Conservation (phyloP, 1,284 basidiomycete genomes). For the Lentinus polychrous region DNA sequence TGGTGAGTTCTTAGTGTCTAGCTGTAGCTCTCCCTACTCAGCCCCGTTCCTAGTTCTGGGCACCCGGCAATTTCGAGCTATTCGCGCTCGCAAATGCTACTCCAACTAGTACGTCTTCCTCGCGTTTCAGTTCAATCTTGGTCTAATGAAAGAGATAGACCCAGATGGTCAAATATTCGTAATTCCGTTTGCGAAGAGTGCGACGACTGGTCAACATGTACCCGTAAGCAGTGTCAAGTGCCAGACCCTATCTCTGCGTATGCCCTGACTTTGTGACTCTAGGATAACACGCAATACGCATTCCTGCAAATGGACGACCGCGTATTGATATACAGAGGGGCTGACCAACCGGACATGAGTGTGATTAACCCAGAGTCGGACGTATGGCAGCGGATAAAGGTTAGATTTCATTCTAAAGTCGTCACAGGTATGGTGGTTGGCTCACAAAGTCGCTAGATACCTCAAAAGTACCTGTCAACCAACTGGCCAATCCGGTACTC, state of each 20-base stretch:
- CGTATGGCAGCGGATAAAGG: conserved; percentile 94
- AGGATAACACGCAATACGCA: conserved; percentile 93
- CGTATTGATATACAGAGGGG: conserved; percentile 91
- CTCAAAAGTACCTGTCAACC: conserved; percentile 78
- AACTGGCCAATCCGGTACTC: conserved; percentile 98
- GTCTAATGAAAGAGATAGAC: conserved; percentile 27
- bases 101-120: conserved; percentile 36
- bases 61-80: conserved; percentile 84
- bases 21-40: background rate
- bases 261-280: background rate
- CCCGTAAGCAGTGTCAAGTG: conserved; percentile 47
- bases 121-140: background rate
- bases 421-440: too few relatives aligned
- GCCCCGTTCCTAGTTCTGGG: conserved; percentile 68
- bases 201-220: conserved; percentile 86
- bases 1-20: conserved; percentile 37
- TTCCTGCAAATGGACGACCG: conserved; percentile 95
- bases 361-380: conserved; percentile 99
- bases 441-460: conserved; percentile 54
- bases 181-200: conserved; percentile 92
- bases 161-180: conserved; percentile 71
- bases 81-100: conserved; percentile 55
- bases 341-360: conserved; percentile 96
- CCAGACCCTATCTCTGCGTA: background rate
- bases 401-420: conserved; percentile 1